Evolutionary conservation across 208 protist species (phyloP), one percentile per base, ranked within the genome.

Genomic region (Wallacemonas sp.): DNA sequence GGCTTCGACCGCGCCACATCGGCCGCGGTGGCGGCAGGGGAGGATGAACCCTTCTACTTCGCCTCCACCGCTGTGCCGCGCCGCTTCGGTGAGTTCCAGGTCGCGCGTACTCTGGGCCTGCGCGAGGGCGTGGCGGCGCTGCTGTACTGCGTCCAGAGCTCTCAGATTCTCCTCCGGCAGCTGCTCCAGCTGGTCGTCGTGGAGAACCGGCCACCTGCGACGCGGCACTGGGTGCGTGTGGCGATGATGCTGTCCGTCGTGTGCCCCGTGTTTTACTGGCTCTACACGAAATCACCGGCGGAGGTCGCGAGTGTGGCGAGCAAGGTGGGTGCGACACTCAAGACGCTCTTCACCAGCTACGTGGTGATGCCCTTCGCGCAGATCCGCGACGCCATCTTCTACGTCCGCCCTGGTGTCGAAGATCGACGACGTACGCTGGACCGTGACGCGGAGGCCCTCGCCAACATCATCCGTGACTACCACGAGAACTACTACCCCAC

Each of bases 401-500:
- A 78, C 63, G 68, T 80, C 24, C 82, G 88, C 2, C 80, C 83
- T 2, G 82, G 85, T 11, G 85, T 88, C 16, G 70, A 88, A 61
- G 83, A 88, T 30, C 82, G 85, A 19, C 80, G 78, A 23, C 60
- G 70, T 12, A 70, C 76, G 19, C 73, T 87, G 38, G 81, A 83
- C 38, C 65, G 76, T 17, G 88, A 94, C 36, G 80, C 79, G 17
- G 73, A 68, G 29, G 73, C 85, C 17, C 72, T 92, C 19, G 82
- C 88, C 0, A 88, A 94, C 47, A 87, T 94, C 32, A 88, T 94
- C 36, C 70, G 76, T 11, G 88, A 94, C 58, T 94, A 90, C 47
- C 75, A 92, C 62, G 82, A 83, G 32, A 81, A 92, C 71, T 82
- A 88, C 74, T 87, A 82, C 64, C 75, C 76, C 1, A 67, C 60